Evolutionary conservation across 495 filamentous ascomycete species (phyloP), one percentile per base, ranked within the genome.

Genomic region (Annulohypoxylon moriforme): DNA sequence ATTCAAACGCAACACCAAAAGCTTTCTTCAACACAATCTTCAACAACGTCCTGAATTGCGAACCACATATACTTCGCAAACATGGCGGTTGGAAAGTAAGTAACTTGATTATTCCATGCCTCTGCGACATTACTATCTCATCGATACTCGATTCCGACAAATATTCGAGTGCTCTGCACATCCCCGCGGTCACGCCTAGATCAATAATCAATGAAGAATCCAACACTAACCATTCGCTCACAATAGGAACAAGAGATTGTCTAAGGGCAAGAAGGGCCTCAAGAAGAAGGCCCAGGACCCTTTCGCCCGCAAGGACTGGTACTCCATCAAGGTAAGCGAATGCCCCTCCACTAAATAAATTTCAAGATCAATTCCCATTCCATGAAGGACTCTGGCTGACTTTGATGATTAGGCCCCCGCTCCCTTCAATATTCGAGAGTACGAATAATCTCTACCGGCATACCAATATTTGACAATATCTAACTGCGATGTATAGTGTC

Each of bases 181-280:
- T 57, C 60, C 68, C 63, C 64, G 67, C 61, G n/a, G n/a, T n/a
- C n/a, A n/a, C n/a, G 58, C 52, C 42, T 27, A 61, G 55, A 67
- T 52, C 56, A 42, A 40, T 40, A 13, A 13, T 40, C 56, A 42
- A 57, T 36, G 68, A 62, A 65, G 68, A 72, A 68, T 58, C 47
- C 55, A 73, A 74, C 56, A 77, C 84, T 85, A 82, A 87, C 81
- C 77, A 78, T 84, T 84, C 79, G 81, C 83, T 79, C 81, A 80
- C 42, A 78, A 84, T 79, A 99, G 96, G 92, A 99, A 99, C 89
- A 98, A 99, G 93, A 92, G 96, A 84, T 89, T 99, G 87, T 98
- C 96, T 57, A 99, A 99, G 89, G 96, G 96, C 87, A 99, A 99
- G 93, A 99, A 99, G 90, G 96, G 96, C 82, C 90, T 99, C 79